Evolutionary conservation across 345 rosid species (phyloP).

Genomic region (Noccaea bulbosa): DNA sequence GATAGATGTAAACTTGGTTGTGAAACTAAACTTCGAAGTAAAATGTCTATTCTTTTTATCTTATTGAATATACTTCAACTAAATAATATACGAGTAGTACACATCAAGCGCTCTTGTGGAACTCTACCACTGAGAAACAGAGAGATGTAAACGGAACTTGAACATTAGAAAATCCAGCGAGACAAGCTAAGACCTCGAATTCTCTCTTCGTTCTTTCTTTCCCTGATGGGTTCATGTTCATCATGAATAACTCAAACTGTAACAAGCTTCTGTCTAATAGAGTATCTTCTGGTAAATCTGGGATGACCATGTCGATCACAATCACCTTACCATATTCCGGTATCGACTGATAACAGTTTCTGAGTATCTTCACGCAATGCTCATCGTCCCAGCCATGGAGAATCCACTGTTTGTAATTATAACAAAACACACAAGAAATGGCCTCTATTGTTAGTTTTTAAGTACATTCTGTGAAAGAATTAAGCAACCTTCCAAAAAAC

Average conservation of each 20-base stretch:
- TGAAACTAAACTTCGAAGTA: too few relatives aligned
- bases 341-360: constrained; percentile 50
- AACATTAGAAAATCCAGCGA: constrained; percentile 56
- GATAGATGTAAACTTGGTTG: too few relatives aligned
- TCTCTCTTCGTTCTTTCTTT: constrained; percentile 55
- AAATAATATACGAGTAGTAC: not conserved
- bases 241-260: constrained; percentile 48
- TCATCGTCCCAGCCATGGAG: constrained; percentile 52
- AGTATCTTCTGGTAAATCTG: constrained; percentile 44
- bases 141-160: constrained; percentile 44
- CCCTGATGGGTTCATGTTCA: constrained; percentile 43
- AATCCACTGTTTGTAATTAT: constrained; percentile 48
- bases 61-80: too few relatives aligned
- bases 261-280: constrained; percentile 42
- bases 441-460: not conserved
- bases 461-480: not conserved
- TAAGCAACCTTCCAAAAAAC: not conserved
- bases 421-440: constrained; percentile 19
- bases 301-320: constrained; percentile 52
- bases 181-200: constrained; percentile 47
- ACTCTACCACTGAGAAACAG: constrained; percentile 54
- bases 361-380: constrained; percentile 52
- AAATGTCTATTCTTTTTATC: too few relatives aligned
- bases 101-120: constrained; percentile 41
- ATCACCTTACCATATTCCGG: constrained; percentile 53